A percentile compares a stretch with the other conserved stretches of the same genome.
These are phyloP conservation scores for Amoebophrya sp. DNA, from an alignment of 169 alveolate genomes.

Conservation along the genomic window DNA sequence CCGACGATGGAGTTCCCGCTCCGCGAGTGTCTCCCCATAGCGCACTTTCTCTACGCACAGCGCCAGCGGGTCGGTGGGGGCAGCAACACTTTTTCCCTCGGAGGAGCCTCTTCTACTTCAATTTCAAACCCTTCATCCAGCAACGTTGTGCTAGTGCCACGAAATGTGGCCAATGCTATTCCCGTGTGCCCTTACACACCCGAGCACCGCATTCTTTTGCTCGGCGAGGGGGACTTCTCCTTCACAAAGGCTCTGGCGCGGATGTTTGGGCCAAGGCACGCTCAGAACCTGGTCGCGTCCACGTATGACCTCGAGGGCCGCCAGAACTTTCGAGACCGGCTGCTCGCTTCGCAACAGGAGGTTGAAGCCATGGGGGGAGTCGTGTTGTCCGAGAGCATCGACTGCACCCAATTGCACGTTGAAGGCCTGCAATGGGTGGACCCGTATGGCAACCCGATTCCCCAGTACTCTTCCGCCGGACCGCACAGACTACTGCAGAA, in stretches of 20 bases:
- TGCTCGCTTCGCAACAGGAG: neutral
- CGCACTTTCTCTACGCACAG: neutral
- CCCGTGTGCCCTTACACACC: neutral
- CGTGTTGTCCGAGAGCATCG: neutral
- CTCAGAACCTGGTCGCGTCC: neutral
- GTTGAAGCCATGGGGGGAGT: neutral
- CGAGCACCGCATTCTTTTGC: neutral
- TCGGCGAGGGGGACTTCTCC: neutral
- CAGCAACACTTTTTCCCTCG: no score
- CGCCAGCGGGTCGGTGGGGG: no score
- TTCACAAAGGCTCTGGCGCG: neutral
- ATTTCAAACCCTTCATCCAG: no score
- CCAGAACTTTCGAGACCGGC: neutral
- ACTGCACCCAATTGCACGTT: neutral
- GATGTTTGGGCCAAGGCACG: neutral
- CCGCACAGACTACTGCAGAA: no score
- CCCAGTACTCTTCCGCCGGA: neutral
- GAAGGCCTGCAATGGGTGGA: neutral
- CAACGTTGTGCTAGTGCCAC: neutral
- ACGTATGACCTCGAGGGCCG: neutral
- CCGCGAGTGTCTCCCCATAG: neutral
- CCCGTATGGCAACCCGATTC: neutral
- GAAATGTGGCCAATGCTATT: neutral
- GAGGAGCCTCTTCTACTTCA: no score
- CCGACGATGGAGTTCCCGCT: neutral